Evolutionary conservation across 2,329 filamentous ascomycete genomes (phyloP), one percentile per base, ranked within the genome.

Genomic region (Cercospora janseana): DNA sequence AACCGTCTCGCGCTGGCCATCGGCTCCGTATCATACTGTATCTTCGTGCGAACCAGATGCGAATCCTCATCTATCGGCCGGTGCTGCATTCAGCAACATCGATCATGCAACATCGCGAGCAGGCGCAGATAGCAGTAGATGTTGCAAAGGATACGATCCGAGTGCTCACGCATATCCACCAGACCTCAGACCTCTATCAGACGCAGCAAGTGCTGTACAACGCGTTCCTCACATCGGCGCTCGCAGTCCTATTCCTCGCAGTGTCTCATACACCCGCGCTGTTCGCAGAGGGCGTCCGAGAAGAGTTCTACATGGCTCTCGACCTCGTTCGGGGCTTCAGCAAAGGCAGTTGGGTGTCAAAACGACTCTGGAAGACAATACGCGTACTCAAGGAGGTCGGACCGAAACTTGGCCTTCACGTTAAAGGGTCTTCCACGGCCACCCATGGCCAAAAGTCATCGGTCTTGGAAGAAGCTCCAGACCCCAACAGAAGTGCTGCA

Each of bases 41-140:
- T 65, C 74, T 96, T 12, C 82, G 91, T 29, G 81, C 89, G 32
- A 96, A 95, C 62, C 90, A 95, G 72, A 88, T 95, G 71, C 86
- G 91, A 4, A 93, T 91, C 51, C 83, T 89, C 66, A 87, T 96
- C 21, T 91, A 94, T 67, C 87, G 89, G 0, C 90, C 90, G 0
- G 84, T 95, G 2, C 74, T 97, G 6, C 88, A 95, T 67, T 92
- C 86, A 13, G 83, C 88, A 3, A 86, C 82, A 9, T 91, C 85
- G 61, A 96, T 96, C 61, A 81, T 86, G 71, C 80, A 85, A 50
- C 86, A 95, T 64, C 78, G 84, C 43, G 71, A 75, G 4, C 83
- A 88, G 55, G 90, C 90, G 3, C 82, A 88, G 61, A 86, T 79
- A 0, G 86, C 82, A 0, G 85, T 90, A 23, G 82, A 86, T 52